These are phyloP conservation scores for Apiospora malaysiana DNA, from an alignment of 2,329 filamentous ascomycete genomes.

Conservation along the genomic window DNA sequence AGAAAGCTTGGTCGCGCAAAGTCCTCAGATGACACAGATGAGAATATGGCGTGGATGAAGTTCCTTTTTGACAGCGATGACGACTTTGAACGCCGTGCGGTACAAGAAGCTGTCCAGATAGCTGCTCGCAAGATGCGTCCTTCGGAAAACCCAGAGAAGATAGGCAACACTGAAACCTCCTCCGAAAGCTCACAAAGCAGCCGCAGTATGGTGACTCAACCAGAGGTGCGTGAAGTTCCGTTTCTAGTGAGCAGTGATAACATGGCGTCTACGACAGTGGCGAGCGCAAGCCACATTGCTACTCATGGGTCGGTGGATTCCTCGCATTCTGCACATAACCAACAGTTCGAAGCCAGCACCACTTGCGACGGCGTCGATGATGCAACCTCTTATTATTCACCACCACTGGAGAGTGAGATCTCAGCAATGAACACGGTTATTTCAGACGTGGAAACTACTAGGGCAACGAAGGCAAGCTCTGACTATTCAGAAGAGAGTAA, in stretches of 20 bases:
- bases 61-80: slow-evolving; percentile 36
- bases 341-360: neutral
- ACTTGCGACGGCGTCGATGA: neutral
- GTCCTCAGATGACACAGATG: slow-evolving; percentile 24
- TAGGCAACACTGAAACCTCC: neutral
- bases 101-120: slow-evolving; percentile 35
- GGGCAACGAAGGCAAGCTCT: slow-evolving; percentile 14
- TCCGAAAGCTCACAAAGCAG: neutral
- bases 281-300: slow-evolving; percentile 29
- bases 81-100: slow-evolving; percentile 30
- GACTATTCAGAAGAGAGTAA: neutral
- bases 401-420: neutral
- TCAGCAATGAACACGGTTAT: neutral
- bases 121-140: slow-evolving; percentile 35
- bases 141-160: slow-evolving; percentile 23
- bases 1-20: slow-evolving; percentile 16
- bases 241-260: slow-evolving; percentile 11
- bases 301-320: slow-evolving; percentile 30
- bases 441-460: neutral
- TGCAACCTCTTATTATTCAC: neutral
- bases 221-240: neutral
- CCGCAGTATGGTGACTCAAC: slow-evolving; percentile 22
- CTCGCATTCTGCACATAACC: neutral
- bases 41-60: slow-evolving; percentile 38
- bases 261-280: slow-evolving; percentile 10